Evolutionary conservation across 1,284 basidiomycete genomes (phyloP), one percentile per base, ranked within the genome.

Genomic region (Ustilago loliicola): DNA sequence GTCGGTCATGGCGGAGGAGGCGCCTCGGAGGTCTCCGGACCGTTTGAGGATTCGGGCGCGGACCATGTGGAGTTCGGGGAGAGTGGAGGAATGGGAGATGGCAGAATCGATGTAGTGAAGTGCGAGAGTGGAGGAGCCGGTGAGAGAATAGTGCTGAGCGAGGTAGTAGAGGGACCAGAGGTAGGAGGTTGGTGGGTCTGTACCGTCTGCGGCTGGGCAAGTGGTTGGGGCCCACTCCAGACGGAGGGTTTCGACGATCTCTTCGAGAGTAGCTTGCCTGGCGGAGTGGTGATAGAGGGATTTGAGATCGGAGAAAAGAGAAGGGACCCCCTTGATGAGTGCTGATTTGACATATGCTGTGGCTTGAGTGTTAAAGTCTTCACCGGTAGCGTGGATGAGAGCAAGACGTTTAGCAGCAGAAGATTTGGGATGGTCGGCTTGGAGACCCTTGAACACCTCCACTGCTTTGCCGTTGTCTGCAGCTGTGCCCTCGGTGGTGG

Each of bases 81-180:
- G 88, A 0, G 96, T 96, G 0, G 97, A 96, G 0, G 97, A 97
- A 85, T 99, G 96, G 21, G 88, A 83, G 19, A 95, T 88, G 1
- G 95, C 90, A 1, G 87, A 79, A 32, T 92, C 89, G 30, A 98
- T 88, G 21, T 93, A 88, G 21, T 89, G 87, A 15, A 98, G 88
- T 0, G 96, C 91, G 54, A 89, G 89, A 3, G 29, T 30, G 55
- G 87, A 83, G 29, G 87, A 80, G 9, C 87, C 87, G 29, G 80
- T 83, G 90, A 80, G 75, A 0, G 94, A 93, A 82, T 96, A 90
- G 87, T 98, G 95, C 77, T 98, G 94, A 0, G 94, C 92, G 53
- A 98, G 91, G 89, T 93, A 98, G 88, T 98, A 98, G 61, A 98
- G 90, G 5, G 93, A 91, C 96, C 97, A 99, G 23, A 99, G 90